Percentiles rank a stretch among this genome's conserved stretches.
These are phyloP conservation scores for Boechera stricta DNA, from an alignment of 345 rosid species.

Conservation along the genomic window DNA sequence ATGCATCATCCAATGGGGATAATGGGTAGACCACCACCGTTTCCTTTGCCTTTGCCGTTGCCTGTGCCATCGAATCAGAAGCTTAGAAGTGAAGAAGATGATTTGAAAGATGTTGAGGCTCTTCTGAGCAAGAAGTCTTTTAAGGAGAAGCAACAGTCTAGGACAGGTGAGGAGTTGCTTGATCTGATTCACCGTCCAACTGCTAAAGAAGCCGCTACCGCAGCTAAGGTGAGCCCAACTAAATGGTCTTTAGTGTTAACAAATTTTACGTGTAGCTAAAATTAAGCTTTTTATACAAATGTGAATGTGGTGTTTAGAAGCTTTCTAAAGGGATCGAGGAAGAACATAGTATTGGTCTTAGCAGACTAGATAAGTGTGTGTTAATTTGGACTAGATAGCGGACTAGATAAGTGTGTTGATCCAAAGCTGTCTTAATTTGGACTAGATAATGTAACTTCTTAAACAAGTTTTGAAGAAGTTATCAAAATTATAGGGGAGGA, in stretches of 20 bases:
- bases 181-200: constrained; percentile 93
- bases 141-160: constrained; percentile 86
- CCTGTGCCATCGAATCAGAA: constrained; percentile 62
- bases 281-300: not conserved
- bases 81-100: constrained; percentile 85
- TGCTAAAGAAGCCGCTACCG: constrained; percentile 91
- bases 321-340: not conserved
- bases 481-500: not conserved
- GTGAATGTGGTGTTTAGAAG: not conserved
- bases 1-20: constrained; percentile 50
- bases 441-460: not conserved
- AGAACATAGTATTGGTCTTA: not conserved
- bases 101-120: constrained; percentile 85
- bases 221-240: constrained; percentile 66
- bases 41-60: constrained; percentile 44
- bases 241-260: not conserved
- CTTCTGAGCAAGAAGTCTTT: constrained; percentile 86
- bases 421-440: not conserved
- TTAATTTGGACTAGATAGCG: not conserved
- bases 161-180: constrained; percentile 91
- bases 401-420: not conserved
- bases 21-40: constrained; percentile 50
- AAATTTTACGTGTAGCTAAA: not conserved
- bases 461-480: not conserved
- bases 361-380: not conserved